These are phyloP conservation scores for Anthoceros angustus DNA, from an alignment of 225 moss, liverwort and hornwort genomes.

Conservation along the genomic window DNA sequence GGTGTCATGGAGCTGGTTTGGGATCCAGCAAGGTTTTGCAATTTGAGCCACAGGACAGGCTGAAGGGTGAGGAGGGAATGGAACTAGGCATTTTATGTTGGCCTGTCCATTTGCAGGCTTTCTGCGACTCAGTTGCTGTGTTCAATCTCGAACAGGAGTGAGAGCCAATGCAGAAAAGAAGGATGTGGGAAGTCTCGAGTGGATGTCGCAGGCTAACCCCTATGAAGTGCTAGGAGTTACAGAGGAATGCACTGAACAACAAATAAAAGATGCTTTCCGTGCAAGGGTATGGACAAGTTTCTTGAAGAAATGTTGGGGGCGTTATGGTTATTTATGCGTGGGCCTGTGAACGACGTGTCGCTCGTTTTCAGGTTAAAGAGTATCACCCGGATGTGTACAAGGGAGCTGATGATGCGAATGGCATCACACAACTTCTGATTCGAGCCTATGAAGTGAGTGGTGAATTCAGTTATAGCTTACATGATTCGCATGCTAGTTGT, in stretches of 20 bases:
- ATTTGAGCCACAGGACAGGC: too few relatives aligned
- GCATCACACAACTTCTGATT: slow-evolving; percentile 69
- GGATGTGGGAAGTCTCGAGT: slow-evolving; percentile 28
- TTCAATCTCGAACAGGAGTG: background rate
- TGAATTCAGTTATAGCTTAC: background rate
- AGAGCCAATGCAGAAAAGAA: slow-evolving; percentile 19
- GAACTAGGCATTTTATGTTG: background rate
- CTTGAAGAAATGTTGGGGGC: background rate
- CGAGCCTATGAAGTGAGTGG: slow-evolving; percentile 67
- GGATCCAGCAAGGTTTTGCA: too few relatives aligned
- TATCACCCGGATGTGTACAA: slow-evolving; percentile 97
- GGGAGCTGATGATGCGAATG: slow-evolving; percentile 66
- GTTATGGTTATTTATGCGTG: background rate
- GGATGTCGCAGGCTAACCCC: slow-evolving; percentile 47
- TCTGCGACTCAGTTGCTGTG: background rate
- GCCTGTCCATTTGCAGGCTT: background rate
- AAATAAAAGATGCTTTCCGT: slow-evolving; percentile 73
- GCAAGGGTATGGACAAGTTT: slow-evolving; percentile 39
- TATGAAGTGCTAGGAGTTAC: slow-evolving; percentile 64
- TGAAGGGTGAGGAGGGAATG: background rate
- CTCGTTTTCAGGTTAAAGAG: slow-evolving; percentile 66
- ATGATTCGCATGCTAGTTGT: background rate
- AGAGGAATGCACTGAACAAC: slow-evolving; percentile 54
- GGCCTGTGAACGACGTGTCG: background rate
- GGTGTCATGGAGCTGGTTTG: too few relatives aligned